Base-by-base conservation (phyloP, 2,329 filamentous ascomycete species). In the Diaporthe sp. region DNA sequence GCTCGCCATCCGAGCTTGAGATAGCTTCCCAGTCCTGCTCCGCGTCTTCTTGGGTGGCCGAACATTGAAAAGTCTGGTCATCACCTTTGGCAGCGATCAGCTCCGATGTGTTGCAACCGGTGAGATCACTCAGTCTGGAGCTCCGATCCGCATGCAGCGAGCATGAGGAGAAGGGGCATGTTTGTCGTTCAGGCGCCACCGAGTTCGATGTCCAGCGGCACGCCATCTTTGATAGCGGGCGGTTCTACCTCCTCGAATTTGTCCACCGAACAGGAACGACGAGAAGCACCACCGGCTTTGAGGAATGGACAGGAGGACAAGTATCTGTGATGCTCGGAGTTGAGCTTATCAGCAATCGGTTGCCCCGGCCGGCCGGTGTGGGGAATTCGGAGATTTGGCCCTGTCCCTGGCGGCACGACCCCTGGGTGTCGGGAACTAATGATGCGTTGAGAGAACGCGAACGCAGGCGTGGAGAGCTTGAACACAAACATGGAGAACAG, bases 141-240 rank as follows among this genome's bases (percentile, higher is more conserved):
- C 25, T 33, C 6, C 17, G 22, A 22, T 54, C n/a, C 17, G 45
- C 70, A 17, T 72, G 70, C 35, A 61, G 13, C 13, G 35, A 28
- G 38, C 45, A 72, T 10, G 70, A 45, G 25, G 67, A 28, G 45
- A 57, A 70, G 6, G 67, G 67, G 25, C 67, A 70, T 25, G 35
- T 70, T 25, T 70, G 67, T 22, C 50, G 67, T 35, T 52, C 67
- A 25, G 47, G 64, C 13, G 47, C 33, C 45, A 54, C 67, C 28
- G 67, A 70, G 28, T 70, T 70, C 28, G 67, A 57, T 25, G 67
- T 55, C 67, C 54, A 70, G 13, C 50, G 50, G 30, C 54, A 57
- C 47, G 64, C 9, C 64, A 68, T 68, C 22, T 6, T 28, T 8
- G 4, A 40, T 3, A 30, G 12, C 13, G 25, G 15, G n/a, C 7